phyloP scores from a whole-genome alignment of 2,329 filamentous ascomycete species.

The Teratosphaeria nubilosa region DNA sequence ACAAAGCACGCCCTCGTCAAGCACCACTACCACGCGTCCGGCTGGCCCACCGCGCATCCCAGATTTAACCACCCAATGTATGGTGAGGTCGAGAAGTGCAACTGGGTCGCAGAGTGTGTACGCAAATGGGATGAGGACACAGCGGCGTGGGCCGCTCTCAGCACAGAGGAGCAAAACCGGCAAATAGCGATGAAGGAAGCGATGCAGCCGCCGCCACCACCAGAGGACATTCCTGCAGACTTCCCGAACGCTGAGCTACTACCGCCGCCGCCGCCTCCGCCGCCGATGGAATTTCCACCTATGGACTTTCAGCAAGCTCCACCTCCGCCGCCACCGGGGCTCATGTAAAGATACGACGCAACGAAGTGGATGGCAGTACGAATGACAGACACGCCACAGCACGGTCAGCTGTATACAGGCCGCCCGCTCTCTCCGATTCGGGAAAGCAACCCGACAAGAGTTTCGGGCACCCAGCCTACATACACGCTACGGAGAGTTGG shows the following conservation, averaged over 20 bases:
- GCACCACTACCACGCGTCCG: constrained; percentile 66
- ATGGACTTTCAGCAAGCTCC: background rate
- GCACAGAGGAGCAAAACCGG: constrained; percentile 44
- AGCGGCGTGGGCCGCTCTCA: constrained; percentile 47
- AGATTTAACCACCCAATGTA: constrained; percentile 58
- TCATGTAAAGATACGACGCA: background rate
- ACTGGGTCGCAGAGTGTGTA: constrained; percentile 57
- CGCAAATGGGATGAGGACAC: constrained; percentile 55
- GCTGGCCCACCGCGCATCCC: constrained; percentile 58
- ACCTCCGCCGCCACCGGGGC: background rate
- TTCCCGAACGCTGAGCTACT: background rate
- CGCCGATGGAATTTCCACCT: background rate
- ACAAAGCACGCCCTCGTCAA: constrained; percentile 57
- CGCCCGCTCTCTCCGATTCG: background rate
- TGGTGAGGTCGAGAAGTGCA: constrained; percentile 59
- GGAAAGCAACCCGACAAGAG: background rate
- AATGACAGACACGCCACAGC: background rate
- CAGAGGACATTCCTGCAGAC: background rate
- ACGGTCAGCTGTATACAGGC: background rate
- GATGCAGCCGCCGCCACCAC: background rate
- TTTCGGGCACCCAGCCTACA: background rate
- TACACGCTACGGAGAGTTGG: background rate
- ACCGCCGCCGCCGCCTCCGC: background rate
- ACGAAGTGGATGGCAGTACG: background rate
- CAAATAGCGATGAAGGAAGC: constrained; percentile 7